phyloP scores from a whole-genome alignment of 2,329 filamentous ascomycete species.

The Trichoderma sp. region DNA sequence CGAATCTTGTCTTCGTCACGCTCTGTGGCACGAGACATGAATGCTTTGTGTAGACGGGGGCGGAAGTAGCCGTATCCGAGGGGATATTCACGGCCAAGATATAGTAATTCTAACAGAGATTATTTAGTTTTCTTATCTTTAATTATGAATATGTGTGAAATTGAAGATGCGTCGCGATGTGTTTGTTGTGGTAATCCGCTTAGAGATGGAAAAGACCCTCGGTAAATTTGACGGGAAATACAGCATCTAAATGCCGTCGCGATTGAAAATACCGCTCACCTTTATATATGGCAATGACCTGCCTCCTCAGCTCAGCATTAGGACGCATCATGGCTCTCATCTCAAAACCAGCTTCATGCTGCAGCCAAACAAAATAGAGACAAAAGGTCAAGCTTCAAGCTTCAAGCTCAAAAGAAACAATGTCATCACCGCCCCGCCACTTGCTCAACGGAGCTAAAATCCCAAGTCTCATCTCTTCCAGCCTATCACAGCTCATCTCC shows the following conservation, averaged over 20 bases:
- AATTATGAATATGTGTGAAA: not conserved
- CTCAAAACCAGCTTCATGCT: not conserved
- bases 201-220: not conserved
- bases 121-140: not conserved
- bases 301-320: conserved; percentile 64
- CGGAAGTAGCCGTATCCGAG: conserved; percentile 80
- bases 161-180: not conserved
- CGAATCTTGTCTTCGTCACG: conserved; percentile 74
- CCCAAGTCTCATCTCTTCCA: not conserved
- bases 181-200: not conserved
- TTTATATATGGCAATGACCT: conserved; percentile 89
- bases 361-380: not conserved
- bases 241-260: not conserved
- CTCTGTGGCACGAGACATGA: conserved; percentile 71
- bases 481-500: not conserved
- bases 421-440: conserved; percentile 7
- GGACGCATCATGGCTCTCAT: conserved; percentile 23
- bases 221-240: not conserved
- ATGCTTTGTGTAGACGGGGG: conserved; percentile 79
- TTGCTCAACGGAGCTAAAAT: not conserved
- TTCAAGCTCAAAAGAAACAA: not conserved
- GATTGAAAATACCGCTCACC: conserved; percentile 48
- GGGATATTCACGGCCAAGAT: conserved; percentile 84
- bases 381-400: not conserved
- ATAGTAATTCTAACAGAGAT: conserved; percentile 67